These are phyloP conservation scores for Leavenworthia alabamica DNA, from an alignment of 345 rosid genomes.

Conservation along the genomic window DNA sequence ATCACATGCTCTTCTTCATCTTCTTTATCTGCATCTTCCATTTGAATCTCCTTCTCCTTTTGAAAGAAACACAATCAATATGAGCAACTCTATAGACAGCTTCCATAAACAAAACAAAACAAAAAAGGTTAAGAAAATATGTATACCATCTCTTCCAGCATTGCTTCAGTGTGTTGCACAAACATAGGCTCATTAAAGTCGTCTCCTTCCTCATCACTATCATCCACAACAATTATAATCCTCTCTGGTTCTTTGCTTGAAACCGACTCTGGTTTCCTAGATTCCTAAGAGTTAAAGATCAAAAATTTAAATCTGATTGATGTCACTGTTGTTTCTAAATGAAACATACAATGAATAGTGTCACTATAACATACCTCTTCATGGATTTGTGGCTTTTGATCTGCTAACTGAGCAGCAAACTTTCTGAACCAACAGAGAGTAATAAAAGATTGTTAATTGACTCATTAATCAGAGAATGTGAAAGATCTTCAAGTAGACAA, in stretches of 20 bases:
- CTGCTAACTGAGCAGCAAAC: conserved; percentile 57
- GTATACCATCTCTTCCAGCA: conserved; percentile 78
- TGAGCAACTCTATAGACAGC: neutral
- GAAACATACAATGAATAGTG: conserved; percentile 1
- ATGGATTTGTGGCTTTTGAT: conserved; percentile 38
- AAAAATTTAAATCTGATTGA: neutral
- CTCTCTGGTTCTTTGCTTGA: conserved; percentile 38
- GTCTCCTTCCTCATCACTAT: conserved; percentile 11
- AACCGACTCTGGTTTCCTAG: conserved; percentile 35
- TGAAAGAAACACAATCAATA: conserved; percentile 13
- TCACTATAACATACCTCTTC: conserved; percentile 37
- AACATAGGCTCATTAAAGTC: conserved; percentile 59
- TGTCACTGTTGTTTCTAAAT: neutral
- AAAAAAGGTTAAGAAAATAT: neutral
- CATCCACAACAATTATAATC: too few relatives aligned
- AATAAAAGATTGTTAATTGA: neutral
- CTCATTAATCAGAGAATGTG: conserved; percentile 4
- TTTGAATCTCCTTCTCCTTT: conserved; percentile 60
- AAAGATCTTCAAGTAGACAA: conserved; percentile 7
- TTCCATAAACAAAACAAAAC: neutral
- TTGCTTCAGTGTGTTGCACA: conserved; percentile 78
- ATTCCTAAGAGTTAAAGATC: conserved; percentile 33
- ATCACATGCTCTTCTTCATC: conserved; percentile 38
- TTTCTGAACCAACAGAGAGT: conserved; percentile 1
- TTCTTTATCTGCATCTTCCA: conserved; percentile 63